A percentile compares a stretch with the other conserved stretches of the same genome.
These are phyloP conservation scores for Pyrenula massariospora DNA, from an alignment of 495 filamentous ascomycete species.

Conservation along the genomic window DNA sequence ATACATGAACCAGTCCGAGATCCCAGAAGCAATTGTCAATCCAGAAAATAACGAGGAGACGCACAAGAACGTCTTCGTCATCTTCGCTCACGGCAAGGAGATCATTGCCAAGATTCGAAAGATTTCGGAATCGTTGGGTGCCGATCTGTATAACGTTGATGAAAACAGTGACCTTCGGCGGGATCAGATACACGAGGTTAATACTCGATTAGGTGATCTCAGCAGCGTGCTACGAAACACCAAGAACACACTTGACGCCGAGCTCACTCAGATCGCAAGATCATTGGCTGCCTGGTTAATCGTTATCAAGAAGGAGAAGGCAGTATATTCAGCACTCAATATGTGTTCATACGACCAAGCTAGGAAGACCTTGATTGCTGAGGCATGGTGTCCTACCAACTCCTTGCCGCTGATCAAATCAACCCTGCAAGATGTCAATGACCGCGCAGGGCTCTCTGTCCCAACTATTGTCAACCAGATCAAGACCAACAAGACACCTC, in stretches of 20 bases:
- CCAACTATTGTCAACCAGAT: constrained; percentile 98
- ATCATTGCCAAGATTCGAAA: constrained; percentile 97
- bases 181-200: constrained; percentile 94
- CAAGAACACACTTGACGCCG: constrained; percentile 87
- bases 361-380: constrained; percentile 89
- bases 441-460: constrained; percentile 83
- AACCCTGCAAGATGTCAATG: constrained; percentile 94
- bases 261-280: constrained; percentile 83
- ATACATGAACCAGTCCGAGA: constrained; percentile 99
- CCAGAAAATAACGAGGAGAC: constrained; percentile 81
- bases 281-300: constrained; percentile 93
- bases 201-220: constrained; percentile 80
- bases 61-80: constrained; percentile 97
- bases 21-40: constrained; percentile 87
- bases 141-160: constrained; percentile 90
- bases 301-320: constrained; percentile 95
- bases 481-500: constrained; percentile 87
- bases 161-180: constrained; percentile 89
- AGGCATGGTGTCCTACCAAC: constrained; percentile 93
- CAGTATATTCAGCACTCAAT: constrained; percentile 93
- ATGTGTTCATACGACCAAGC: constrained; percentile 92
- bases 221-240: constrained; percentile 87
- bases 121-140: constrained; percentile 93
- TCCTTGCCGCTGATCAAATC: constrained; percentile 83
- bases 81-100: constrained; percentile 97